A percentile compares a stretch with the other conserved stretches of the same genome.
These are phyloP conservation scores for Ramularia endophylla DNA, from an alignment of 2,329 filamentous ascomycete species.

Conservation along the genomic window DNA sequence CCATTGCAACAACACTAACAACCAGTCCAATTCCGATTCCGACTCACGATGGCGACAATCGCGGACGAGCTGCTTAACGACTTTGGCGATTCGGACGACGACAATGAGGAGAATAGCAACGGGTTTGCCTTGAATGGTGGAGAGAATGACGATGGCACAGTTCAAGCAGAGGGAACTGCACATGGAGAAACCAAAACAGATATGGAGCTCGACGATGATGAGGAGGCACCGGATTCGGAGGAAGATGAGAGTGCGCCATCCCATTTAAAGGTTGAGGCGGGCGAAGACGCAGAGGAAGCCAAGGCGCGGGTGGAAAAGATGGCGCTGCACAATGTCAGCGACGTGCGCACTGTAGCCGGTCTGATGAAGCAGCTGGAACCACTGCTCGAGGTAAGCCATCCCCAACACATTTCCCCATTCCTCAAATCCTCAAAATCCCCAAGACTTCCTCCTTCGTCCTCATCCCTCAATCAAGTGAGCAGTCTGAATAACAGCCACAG, in stretches of 20 bases:
- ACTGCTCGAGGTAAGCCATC: slow-evolving; percentile 67
- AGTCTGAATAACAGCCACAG: slow-evolving; percentile 62
- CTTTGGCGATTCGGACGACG: slow-evolving; percentile 79
- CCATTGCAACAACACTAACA: background rate
- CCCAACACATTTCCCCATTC: slow-evolving; percentile 1
- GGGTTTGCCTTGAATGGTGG: too few relatives aligned
- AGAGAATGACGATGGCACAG: background rate
- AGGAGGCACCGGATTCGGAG: slow-evolving; percentile 29
- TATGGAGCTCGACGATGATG: slow-evolving; percentile 51
- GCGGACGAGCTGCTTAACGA: slow-evolving; percentile 90
- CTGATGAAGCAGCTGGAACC: slow-evolving; percentile 78
- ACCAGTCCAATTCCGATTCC: background rate
- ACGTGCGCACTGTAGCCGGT: slow-evolving; percentile 71
- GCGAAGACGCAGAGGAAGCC: slow-evolving; percentile 61
- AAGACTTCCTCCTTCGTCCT: slow-evolving; percentile 19
- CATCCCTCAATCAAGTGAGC: slow-evolving; percentile 61
- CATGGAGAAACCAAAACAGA: slow-evolving; percentile 9
- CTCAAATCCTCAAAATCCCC: slow-evolving; percentile 7
- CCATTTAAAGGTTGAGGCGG: slow-evolving; percentile 41
- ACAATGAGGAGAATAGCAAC: slow-evolving; percentile 50
- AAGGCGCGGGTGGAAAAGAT: slow-evolving; percentile 79
- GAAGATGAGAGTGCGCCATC: slow-evolving; percentile 20
- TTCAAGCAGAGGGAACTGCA: background rate
- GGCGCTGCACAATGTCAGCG: slow-evolving; percentile 65
- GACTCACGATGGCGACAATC: slow-evolving; percentile 68